Evolutionary conservation across 2,329 filamentous ascomycete species (phyloP), one percentile per base, ranked within the genome.

Genomic region (Coleophoma cylindrospora): DNA sequence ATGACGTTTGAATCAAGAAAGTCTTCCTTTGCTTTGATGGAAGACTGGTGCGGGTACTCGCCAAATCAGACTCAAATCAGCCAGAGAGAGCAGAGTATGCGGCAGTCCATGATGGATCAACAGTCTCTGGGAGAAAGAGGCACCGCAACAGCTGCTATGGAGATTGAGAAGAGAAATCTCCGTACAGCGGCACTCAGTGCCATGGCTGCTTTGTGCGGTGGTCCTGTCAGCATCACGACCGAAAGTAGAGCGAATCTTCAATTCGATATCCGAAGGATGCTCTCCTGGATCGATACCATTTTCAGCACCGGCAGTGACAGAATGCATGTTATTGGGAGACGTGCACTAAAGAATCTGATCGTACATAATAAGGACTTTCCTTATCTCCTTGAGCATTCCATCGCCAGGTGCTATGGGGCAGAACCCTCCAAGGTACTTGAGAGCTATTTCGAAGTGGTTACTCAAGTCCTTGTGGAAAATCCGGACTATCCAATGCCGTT

Each of bases 31-130:
- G 86, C 91, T 0, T 73, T 99, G 44, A 97, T 99, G 91, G 94
- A 99, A 68, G 92, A 97, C 57, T 99, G 95, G 95, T 99, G 94
- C 65, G 94, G 94, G 2, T 96, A 95, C 66, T 96, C 91, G 8
- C 90, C 91, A 0, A 96, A 96, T 56, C 90, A 95, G 64, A 76
- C 73, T 13, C 88, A 95, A 56, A 88, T 96, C 38, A 81, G 85
- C 5, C 84, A 86, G 51, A 80, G 90, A 54, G 91, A 96, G 68
- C 87, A 95, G 54, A 87, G 81, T 34, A 95, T 96, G 86, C 80
- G 89, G 40, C 87, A 91, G 58, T 89, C 88, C 3, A 77, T 94
- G 57, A 84, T 95, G 34, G 84, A 92, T 47, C 86, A 90, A 49
- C 89, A 94, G 52, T 73, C 76, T 50, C 69, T 85, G 15, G 83